Evolutionary conservation across 176 grass and related monocot genomes (phyloP).

Genomic region (Miscanthus lutarioriparius): DNA sequence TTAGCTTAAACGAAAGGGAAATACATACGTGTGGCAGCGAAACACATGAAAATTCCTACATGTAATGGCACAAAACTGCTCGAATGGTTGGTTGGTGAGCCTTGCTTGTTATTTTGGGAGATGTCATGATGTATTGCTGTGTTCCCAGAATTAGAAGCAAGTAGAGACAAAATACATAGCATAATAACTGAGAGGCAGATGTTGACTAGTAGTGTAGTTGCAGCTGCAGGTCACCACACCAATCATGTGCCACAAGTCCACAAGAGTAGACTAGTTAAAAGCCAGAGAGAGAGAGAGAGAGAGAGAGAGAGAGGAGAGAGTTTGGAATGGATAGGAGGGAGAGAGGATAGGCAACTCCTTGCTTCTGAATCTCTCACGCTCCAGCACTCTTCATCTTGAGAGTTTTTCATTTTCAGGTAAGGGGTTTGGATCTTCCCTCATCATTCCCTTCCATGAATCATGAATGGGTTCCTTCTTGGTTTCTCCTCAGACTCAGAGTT

Average conservation of each 20-base stretch:
- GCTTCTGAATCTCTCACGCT: conserved; percentile 13
- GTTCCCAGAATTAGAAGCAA: conserved; percentile 21
- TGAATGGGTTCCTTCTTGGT: background rate
- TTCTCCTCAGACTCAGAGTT: background rate
- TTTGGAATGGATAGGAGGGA: background rate
- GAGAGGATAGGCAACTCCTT: background rate
- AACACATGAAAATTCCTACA: background rate
- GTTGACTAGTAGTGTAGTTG: background rate
- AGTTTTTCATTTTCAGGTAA: background rate
- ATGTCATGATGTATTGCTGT: background rate
- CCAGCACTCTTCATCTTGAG: background rate
- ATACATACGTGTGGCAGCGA: background rate
- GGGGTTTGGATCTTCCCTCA: background rate
- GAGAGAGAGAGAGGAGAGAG: background rate
- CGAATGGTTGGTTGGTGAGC: no score
- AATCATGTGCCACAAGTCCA: conserved; percentile 16
- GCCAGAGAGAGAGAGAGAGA: background rate
- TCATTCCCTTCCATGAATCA: conserved; percentile 1
- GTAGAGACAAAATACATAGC: background rate
- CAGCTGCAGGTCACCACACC: background rate
- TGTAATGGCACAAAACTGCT: background rate
- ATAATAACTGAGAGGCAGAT: background rate
- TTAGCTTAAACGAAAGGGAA: background rate
- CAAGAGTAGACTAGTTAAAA: background rate
- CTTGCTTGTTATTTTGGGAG: no score